Conservation (phyloP, 2,329 filamentous ascomycete species). For the Pseudofabraea citricarpa region DNA sequence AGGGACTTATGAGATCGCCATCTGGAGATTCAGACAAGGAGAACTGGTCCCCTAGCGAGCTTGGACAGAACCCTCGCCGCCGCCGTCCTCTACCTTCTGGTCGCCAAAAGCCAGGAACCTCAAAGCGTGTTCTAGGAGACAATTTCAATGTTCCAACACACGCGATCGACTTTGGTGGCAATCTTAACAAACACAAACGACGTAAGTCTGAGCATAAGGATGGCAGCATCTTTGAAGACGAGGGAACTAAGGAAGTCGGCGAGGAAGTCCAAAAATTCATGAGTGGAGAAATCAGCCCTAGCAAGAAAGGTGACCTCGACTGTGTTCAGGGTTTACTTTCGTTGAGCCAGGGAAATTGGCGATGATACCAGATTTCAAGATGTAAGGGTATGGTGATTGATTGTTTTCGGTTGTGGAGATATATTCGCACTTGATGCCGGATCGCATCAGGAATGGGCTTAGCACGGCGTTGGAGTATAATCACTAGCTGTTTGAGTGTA, state of each 20-base stretch:
- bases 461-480: too few species aligned
- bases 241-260: constrained; percentile 32
- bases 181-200: constrained; percentile 11
- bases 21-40: constrained; percentile 88
- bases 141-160: constrained; percentile 20
- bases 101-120: constrained; percentile 13
- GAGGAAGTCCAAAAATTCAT: constrained; percentile 72
- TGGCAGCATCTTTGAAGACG: constrained; percentile 50
- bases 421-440: too few species aligned
- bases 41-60: constrained; percentile 67
- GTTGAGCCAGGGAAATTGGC: constrained; percentile 89
- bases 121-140: constrained; percentile 21
- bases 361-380: constrained; percentile 23
- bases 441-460: too few species aligned
- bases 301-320: constrained; percentile 77
- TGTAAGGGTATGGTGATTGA: neutral
- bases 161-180: constrained; percentile 17
- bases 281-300: constrained; percentile 58
- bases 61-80: constrained; percentile 33
- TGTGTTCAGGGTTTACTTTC: constrained; percentile 86
- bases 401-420: neutral
- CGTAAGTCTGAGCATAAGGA: constrained; percentile 21
- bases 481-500: too few species aligned
- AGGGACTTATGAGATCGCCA: constrained; percentile 38
- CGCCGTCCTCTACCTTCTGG: constrained; percentile 26